phyloP scores from a whole-genome alignment of 768 basidiomycete genomes.

The Podaxis carcinomalis region DNA sequence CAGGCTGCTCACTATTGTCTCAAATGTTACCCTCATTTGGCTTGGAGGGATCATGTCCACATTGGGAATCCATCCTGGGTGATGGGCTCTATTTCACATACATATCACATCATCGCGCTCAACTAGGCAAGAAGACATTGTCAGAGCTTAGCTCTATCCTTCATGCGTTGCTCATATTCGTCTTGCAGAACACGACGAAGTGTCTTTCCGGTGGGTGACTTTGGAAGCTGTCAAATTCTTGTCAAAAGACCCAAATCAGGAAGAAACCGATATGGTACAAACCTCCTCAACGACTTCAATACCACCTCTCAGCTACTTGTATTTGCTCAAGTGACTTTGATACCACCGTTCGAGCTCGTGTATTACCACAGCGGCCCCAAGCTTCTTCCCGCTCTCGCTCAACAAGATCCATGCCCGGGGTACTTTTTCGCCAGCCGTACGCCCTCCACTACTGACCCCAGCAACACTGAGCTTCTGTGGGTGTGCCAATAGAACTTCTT shows the following conservation, averaged over 20 bases:
- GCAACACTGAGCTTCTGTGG: constrained; percentile 62
- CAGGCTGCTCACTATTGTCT: no score
- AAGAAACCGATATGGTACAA: constrained; percentile 17
- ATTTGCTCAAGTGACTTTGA: constrained; percentile 57
- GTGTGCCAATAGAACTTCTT: constrained; percentile 56
- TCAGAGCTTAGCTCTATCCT: constrained; percentile 25
- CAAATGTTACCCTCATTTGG: no score
- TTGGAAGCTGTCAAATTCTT: constrained; percentile 51
- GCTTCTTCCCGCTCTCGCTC: constrained; percentile 44
- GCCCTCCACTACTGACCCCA: constrained; percentile 66
- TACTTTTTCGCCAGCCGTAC: constrained; percentile 64
- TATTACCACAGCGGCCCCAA: constrained; percentile 36
- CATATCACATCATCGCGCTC: no score
- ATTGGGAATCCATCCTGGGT: no score
- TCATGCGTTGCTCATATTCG: constrained; percentile 38
- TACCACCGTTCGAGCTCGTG: constrained; percentile 57
- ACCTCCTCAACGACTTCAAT: constrained; percentile 62
- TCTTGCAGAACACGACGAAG: constrained; percentile 60
- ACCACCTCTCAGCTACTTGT: constrained; percentile 74
- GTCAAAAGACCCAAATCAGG: background rate
- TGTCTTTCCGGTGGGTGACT: constrained; percentile 70
- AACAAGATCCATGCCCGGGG: constrained; percentile 79
- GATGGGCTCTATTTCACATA: no score
- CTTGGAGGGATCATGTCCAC: no score
- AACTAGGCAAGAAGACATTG: background rate